Conservation (phyloP, 805 yeast species). For the Candida maesae region DNA sequence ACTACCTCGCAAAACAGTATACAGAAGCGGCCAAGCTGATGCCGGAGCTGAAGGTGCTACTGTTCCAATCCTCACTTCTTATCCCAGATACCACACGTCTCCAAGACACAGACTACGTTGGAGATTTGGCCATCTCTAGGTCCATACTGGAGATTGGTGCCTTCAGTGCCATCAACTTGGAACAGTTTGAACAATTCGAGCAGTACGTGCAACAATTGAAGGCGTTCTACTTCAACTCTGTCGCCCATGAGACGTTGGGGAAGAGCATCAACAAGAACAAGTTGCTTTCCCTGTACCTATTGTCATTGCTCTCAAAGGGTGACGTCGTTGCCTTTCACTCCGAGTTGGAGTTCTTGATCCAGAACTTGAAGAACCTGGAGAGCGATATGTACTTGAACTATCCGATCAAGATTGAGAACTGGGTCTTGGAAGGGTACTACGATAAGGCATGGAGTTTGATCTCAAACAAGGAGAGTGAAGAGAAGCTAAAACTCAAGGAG, state of each 20-base stretch:
- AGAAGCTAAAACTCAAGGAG: conserved; percentile 52
- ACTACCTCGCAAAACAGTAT: conserved; percentile 62
- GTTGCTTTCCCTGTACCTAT: conserved; percentile 69
- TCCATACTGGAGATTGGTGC: conserved; percentile 88
- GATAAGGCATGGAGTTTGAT: conserved; percentile 50
- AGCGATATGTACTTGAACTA: conserved; percentile 69
- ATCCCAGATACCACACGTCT: conserved; percentile 51
- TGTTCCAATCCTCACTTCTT: conserved; percentile 72
- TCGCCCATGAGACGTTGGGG: conserved; percentile 30
- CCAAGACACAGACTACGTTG: conserved; percentile 39
- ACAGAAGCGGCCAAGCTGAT: conserved; percentile 56
- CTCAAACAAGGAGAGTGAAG: conserved; percentile 27
- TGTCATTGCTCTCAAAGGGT: conserved; percentile 76
- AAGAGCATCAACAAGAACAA: conserved; percentile 63
- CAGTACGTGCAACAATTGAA: conserved; percentile 64
- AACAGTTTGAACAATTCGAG: conserved; percentile 62
- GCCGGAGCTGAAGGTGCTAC: conserved; percentile 70
- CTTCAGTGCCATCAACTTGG: conserved; percentile 62
- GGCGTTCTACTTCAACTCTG: conserved; percentile 60
- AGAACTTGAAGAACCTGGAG: conserved; percentile 43
- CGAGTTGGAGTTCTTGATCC: conserved; percentile 69
- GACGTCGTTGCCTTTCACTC: conserved; percentile 86
- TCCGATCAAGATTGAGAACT: conserved; percentile 85
- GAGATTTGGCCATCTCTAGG: conserved; percentile 75
- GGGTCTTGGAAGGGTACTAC: conserved; percentile 96